Conservation (phyloP, 2,329 filamentous ascomycete species). For the Plenodomus tracheiphilus region DNA sequence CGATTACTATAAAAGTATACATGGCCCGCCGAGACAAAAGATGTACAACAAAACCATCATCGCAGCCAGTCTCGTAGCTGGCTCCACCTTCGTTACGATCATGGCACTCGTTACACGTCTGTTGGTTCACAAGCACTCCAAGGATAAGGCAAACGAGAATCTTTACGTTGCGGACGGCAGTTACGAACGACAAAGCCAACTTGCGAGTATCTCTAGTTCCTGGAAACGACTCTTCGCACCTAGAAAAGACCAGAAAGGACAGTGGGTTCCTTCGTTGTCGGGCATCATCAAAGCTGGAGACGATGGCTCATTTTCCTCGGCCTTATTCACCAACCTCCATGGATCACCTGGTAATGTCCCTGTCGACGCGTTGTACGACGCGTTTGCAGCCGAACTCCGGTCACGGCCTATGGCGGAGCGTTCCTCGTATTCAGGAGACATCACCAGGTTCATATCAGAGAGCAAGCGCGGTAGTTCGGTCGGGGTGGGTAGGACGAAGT, state of each 20-base stretch:
- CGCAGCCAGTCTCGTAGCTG: slow-evolving; percentile 18
- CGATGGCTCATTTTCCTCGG: slow-evolving; percentile 31
- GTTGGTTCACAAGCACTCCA: slow-evolving; percentile 28
- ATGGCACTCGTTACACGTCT: slow-evolving; percentile 38
- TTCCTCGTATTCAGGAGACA: slow-evolving; percentile 25
- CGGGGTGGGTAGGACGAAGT: slow-evolving; percentile 21
- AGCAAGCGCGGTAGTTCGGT: slow-evolving; percentile 11
- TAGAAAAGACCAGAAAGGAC: slow-evolving; percentile 18
- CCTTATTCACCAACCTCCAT: slow-evolving; percentile 29
- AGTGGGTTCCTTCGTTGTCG: slow-evolving; percentile 33
- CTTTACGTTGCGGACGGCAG: slow-evolving; percentile 15
- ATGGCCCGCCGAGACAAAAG: slow-evolving; percentile 3
- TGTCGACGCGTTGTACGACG: slow-evolving; percentile 31
- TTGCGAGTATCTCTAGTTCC: slow-evolving; percentile 17
- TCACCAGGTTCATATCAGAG: slow-evolving; percentile 27
- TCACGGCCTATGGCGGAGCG: slow-evolving; percentile 23
- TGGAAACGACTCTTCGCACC: slow-evolving; percentile 23
- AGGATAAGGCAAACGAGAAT: slow-evolving; percentile 12
- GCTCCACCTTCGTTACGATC: slow-evolving; percentile 15
- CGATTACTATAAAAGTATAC: slow-evolving; percentile 23
- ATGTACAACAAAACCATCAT: slow-evolving; percentile 22
- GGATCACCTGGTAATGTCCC: slow-evolving; percentile 25
- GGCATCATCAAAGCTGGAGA: slow-evolving; percentile 40
- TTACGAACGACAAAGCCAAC: slow-evolving; percentile 14
- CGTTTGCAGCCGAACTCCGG: slow-evolving; percentile 30